These are phyloP conservation scores for Luzula sylvatica DNA, from an alignment of 176 grass and related monocot genomes.

Conservation along the genomic window DNA sequence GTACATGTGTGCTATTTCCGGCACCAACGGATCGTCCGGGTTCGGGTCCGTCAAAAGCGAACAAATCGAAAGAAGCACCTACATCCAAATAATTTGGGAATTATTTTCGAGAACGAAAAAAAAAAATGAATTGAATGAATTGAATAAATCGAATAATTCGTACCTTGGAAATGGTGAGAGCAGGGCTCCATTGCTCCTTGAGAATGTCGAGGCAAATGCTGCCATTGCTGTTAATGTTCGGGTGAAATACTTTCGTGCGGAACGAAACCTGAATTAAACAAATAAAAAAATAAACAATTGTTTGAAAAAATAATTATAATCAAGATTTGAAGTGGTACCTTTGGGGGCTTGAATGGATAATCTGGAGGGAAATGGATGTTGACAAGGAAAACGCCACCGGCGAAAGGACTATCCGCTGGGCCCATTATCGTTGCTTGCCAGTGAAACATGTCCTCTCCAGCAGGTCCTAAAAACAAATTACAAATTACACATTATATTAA, in stretches of 20 bases:
- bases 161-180: conserved; percentile 22
- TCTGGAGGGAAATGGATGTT: conserved; percentile 24
- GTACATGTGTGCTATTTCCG: conserved; percentile 38
- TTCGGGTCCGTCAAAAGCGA: conserved; percentile 33
- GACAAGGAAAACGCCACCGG: conserved; percentile 22
- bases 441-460: conserved; percentile 15
- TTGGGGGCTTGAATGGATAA: conserved; percentile 25
- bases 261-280: conserved; percentile 7
- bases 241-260: conserved; percentile 20
- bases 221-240: conserved; percentile 26
- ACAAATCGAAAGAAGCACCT: conserved; percentile 34
- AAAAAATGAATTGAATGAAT: not conserved
- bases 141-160: not conserved
- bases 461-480: conserved; percentile 13
- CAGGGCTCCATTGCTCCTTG: conserved; percentile 20
- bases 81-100: not conserved
- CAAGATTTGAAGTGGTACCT: not conserved
- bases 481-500: not conserved
- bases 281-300: not conserved
- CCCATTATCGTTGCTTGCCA: conserved; percentile 26
- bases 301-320: not conserved
- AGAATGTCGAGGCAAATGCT: conserved; percentile 23
- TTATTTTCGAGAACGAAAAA: no score
- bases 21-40: conserved; percentile 33
- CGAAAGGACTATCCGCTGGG: conserved; percentile 15